Base-by-base conservation (phyloP, 495 filamentous ascomycete species). In the Letharia columbiana region DNA sequence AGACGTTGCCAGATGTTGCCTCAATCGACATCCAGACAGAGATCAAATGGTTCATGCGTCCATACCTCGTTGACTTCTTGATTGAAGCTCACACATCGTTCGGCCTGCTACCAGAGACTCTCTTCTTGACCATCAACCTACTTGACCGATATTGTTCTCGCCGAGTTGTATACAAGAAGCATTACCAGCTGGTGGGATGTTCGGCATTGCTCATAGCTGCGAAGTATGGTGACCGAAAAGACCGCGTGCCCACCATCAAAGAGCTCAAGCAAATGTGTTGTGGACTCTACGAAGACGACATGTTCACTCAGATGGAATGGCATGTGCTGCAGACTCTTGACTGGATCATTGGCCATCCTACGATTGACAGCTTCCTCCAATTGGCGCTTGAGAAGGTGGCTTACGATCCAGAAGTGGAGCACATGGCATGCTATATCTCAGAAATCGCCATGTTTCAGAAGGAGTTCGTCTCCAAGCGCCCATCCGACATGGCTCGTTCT, bases 281-380 rank as follows among this genome's bases (percentile, higher is more conserved):
- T 81, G 90, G 88, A 23, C 84, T 97, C 35, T 99, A 99, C 75
- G 94, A 99, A 74, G 92, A 96, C 18, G 94, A 96, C 74, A 98
- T 99, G 94, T 99, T 99, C 78, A 92, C 90, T 20, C 94, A 99
- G 77, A 98, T 99, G 95, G 94, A 99, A 76, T 97, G 96, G 93
- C 94, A 99, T 76, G 94, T 99, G 13, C 82, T 99, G 70, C 92
- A 96, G 77, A 98, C 94, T n/a, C 82, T 99, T 66, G 89, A 90
- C 67, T 99, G 95, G 95, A 85, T 87, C 70, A 88, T 99, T 69
- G 94, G 94, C 50, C 92, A 96, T 79, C 92, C 94, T 1, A 97
- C 94, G 41, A 89, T 96, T 63, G 92, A 98, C 74, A 88, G 84
- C 73, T 99, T 97, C 77, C 82, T 96, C 50, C 87, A 96, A 69